These are phyloP conservation scores for Nicotiana tabacum DNA, from an alignment of 257 asterid species.

Conservation along the genomic window DNA sequence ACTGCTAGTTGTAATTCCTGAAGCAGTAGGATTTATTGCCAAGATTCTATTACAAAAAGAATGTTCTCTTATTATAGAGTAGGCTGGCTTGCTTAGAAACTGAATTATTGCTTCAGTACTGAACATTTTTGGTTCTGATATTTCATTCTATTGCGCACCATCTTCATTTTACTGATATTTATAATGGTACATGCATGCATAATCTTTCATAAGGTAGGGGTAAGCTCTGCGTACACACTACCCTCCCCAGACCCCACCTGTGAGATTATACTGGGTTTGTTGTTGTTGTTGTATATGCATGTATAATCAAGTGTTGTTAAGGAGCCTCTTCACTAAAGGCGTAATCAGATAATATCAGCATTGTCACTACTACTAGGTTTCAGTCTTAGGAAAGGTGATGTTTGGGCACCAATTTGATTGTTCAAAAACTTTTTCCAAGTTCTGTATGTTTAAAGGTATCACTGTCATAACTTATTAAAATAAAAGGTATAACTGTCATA, in stretches of 20 bases:
- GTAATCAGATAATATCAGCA: not conserved
- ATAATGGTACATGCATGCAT: not conserved
- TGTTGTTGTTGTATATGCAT: no score
- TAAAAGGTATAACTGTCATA: not conserved
- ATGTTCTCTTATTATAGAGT: not conserved
- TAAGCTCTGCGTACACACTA: no score
- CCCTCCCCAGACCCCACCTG: no score
- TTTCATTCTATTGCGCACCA: not conserved
- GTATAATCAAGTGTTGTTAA: not conserved
- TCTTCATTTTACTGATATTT: constrained; percentile 8
- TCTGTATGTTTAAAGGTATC: not conserved
- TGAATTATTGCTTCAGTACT: not conserved
- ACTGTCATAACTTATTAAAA: not conserved
- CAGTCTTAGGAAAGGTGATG: not conserved
- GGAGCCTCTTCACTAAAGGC: not conserved
- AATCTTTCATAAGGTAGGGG: no score
- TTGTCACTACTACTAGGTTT: not conserved
- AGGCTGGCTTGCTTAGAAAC: not conserved
- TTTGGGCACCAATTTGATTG: not conserved
- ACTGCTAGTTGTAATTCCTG: not conserved
- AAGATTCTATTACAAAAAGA: not conserved
- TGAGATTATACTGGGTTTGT: no score
- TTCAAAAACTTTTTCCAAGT: not conserved
- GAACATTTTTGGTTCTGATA: not conserved
- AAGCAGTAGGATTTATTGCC: not conserved